Conservation (phyloP, 169 alveolate genomes). For the Plasmodium yoelii region DNA sequence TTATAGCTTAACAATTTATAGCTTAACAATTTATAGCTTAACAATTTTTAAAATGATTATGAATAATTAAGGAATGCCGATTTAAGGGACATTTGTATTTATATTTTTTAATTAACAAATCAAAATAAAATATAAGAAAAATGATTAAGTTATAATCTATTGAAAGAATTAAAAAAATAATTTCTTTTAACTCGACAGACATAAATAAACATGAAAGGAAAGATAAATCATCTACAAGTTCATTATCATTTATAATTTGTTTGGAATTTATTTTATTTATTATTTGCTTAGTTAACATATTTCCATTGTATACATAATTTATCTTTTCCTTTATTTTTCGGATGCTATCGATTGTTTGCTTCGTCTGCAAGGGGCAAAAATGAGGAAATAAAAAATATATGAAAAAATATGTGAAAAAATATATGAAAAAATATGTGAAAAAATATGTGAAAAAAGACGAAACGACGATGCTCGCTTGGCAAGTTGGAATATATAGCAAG, state of each 20-base stretch:
- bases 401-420: too few species aligned
- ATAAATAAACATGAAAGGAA: slow-evolving; percentile 43
- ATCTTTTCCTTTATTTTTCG: slow-evolving; percentile 21
- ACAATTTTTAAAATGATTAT: slow-evolving; percentile 11
- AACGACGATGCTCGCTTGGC: neutral
- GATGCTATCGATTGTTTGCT: slow-evolving; percentile 14
- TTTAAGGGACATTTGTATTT: slow-evolving; percentile 40
- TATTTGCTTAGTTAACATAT: neutral
- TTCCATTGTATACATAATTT: neutral
- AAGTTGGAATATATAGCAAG: too few species aligned
- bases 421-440: neutral
- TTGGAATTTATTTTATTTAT: neutral
- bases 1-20: too few species aligned
- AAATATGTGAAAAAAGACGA: slow-evolving; percentile 19
- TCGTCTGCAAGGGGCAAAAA: slow-evolving; percentile 10
- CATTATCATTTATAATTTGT: neutral
- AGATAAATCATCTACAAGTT: slow-evolving; percentile 1
- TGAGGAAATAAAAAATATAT: neutral
- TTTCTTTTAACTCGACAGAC: slow-evolving; percentile 6
- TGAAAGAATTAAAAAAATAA: slow-evolving; percentile 13
- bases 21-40: too few species aligned
- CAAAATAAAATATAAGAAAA: slow-evolving; percentile 31
- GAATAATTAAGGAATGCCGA: slow-evolving; percentile 31
- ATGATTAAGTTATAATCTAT: slow-evolving; percentile 4
- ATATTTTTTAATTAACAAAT: slow-evolving; percentile 1